Percentiles rank a stretch among this genome's conserved stretches.
These are phyloP conservation scores for Hyphopichia fennica DNA, from an alignment of 1,139 yeast genomes.

Conservation along the genomic window DNA sequence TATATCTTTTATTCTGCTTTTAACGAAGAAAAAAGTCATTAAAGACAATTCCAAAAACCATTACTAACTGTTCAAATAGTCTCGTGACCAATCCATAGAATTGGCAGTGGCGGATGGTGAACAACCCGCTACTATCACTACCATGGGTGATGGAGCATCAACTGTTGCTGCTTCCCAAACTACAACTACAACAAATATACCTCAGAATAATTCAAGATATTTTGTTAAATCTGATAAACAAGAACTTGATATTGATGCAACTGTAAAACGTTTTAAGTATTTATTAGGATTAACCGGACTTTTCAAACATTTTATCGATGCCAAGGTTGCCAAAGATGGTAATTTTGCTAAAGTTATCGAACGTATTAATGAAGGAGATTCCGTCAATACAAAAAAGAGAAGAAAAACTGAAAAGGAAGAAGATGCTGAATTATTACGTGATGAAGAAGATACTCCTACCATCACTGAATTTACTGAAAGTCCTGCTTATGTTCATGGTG, in stretches of 20 bases:
- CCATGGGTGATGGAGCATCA: not conserved
- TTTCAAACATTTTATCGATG: conserved; percentile 67
- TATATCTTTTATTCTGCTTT: too few species aligned
- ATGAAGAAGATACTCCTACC: conserved; percentile 45
- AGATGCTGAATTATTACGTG: conserved; percentile 63
- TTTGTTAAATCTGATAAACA: conserved; percentile 51
- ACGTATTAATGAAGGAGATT: conserved; percentile 31
- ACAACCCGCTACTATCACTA: conserved; percentile 3
- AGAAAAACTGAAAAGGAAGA: conserved; percentile 71
- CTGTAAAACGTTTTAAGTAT: conserved; percentile 64
- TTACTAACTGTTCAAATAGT: not conserved
- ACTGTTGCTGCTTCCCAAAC: not conserved
- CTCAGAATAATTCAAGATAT: conserved; percentile 28
- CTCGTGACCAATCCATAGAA: not conserved
- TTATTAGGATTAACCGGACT: conserved; percentile 65
- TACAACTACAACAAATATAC: conserved; percentile 15
- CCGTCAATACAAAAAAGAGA: conserved; percentile 26
- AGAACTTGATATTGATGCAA: conserved; percentile 50
- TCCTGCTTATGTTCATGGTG: conserved; percentile 65
- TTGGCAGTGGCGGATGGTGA: not conserved
- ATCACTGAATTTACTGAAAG: conserved; percentile 62
- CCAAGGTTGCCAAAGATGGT: conserved; percentile 65
- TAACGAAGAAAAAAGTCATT: too few species aligned
- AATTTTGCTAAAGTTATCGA: conserved; percentile 51
- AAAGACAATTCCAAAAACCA: too few species aligned